Evolutionary conservation across 2,329 filamentous ascomycete species (phyloP).

Genomic region (Ophiostoma triangulosporum): DNA sequence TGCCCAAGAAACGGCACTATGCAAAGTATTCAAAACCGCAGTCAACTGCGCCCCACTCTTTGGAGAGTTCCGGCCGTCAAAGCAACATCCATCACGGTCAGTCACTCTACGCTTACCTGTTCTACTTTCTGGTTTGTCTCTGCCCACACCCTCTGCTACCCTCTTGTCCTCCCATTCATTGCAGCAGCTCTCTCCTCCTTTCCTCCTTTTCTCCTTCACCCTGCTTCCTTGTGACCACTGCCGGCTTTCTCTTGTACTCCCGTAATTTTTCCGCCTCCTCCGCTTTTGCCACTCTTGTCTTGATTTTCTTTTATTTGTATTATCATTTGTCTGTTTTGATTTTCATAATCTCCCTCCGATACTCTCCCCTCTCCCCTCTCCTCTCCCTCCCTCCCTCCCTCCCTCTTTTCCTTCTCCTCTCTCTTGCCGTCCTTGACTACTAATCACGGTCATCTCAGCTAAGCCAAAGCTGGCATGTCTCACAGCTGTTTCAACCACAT

Average conservation of each 20-base stretch:
- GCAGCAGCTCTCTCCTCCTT: background rate
- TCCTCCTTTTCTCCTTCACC: background rate
- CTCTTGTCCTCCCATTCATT: conserved; percentile 7
- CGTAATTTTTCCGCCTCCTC: background rate
- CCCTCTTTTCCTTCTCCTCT: too few species aligned
- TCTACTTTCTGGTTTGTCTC: background rate
- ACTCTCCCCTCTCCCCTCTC: background rate
- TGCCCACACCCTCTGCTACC: background rate
- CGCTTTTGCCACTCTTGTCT: background rate
- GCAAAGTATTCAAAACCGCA: conserved; percentile 44
- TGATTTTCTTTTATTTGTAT: background rate
- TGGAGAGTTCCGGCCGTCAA: conserved; percentile 23
- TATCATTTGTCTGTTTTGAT: background rate
- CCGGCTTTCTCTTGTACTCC: background rate
- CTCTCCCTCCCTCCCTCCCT: background rate
- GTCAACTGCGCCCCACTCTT: conserved; percentile 38
- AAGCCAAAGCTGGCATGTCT: too few species aligned
- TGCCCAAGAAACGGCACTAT: conserved; percentile 52
- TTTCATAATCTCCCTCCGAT: background rate
- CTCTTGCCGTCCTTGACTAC: too few species aligned
- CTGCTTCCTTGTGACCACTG: conserved; percentile 4
- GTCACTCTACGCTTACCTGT: background rate
- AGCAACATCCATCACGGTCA: conserved; percentile 13
- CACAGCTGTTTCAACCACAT: too few species aligned
- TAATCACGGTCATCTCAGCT: too few species aligned